Conservation (phyloP, 106 monocot species). For the Iris macrosiphon region DNA sequence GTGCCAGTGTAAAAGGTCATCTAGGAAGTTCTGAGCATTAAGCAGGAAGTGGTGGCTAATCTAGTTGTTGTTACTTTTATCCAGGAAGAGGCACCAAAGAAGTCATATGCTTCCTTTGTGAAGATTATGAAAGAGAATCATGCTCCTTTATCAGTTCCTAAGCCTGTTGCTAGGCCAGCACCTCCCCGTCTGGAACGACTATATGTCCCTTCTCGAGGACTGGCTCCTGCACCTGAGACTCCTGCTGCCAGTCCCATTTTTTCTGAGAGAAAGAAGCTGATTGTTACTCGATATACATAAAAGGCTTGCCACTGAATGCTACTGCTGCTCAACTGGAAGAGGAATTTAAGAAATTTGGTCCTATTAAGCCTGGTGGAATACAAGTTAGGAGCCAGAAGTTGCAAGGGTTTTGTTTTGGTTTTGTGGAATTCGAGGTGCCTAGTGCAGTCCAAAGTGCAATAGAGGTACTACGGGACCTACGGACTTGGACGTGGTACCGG, state of each 20-base stretch:
- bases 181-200: conserved; percentile 22
- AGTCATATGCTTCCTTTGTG: conserved; percentile 98
- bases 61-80: conserved; percentile 1
- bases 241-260: conserved; percentile 15
- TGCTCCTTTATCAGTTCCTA: conserved; percentile 21
- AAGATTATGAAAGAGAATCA: conserved; percentile 47
- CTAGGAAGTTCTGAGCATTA: conserved; percentile 36
- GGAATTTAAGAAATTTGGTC: conserved; percentile 70
- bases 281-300: conserved; percentile 56
- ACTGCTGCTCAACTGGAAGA: conserved; percentile 48
- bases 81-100: conserved; percentile 62
- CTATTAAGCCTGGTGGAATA: conserved; percentile 48
- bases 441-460: conserved; percentile 61
- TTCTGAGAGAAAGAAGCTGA: conserved; percentile 35
- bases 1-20: conserved; percentile 44
- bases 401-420: conserved; percentile 74
- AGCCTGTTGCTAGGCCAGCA: conserved; percentile 14
- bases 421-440: conserved; percentile 67
- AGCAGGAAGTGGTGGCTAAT: conserved; percentile 12
- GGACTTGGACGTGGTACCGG: no score
- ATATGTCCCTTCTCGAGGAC: conserved; percentile 12
- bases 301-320: conserved; percentile 50
- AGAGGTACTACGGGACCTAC: no score
- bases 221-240: conserved; percentile 12
- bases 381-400: conserved; percentile 67